Evolutionary conservation across 345 rosid species (phyloP).

Genomic region (Eucalyptus caleyi): DNA sequence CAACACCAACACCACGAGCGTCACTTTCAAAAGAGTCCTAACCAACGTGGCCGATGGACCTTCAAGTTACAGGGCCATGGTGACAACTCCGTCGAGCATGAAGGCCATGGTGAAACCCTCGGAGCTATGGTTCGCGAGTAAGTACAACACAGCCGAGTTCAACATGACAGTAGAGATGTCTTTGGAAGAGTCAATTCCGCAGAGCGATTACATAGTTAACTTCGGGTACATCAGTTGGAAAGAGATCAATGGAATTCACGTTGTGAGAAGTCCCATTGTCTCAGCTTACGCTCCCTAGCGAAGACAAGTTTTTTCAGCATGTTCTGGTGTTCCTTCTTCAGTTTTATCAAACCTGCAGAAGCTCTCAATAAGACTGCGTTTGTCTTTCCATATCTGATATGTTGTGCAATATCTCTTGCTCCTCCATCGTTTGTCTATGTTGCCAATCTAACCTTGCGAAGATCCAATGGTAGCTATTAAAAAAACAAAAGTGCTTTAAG

Average conservation of each 20-base stretch:
- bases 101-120: conserved; percentile 14
- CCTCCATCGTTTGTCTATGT: background rate
- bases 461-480: background rate
- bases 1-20: conserved; percentile 21
- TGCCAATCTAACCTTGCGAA: background rate
- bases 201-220: conserved; percentile 30
- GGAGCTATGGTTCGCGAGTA: conserved; percentile 6
- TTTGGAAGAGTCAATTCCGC: background rate
- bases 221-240: conserved; percentile 33
- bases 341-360: background rate
- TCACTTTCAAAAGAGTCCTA: conserved; percentile 25
- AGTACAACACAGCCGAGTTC: conserved; percentile 19
- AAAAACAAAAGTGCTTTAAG: background rate
- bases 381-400: background rate
- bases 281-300: conserved; percentile 20
- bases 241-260: conserved; percentile 20
- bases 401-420: background rate
- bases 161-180: conserved; percentile 12
- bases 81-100: conserved; percentile 20
- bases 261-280: conserved; percentile 29
- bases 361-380: background rate
- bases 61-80: conserved; percentile 3
- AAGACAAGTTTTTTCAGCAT: background rate
- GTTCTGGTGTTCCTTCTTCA: background rate
- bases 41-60: conserved; percentile 13